Percentiles rank a stretch among this genome's conserved stretches.
Evolutionary conservation across 2,329 filamentous ascomycete species (phyloP).

Genomic region (Parasarocladium wereldwijsianum): DNA sequence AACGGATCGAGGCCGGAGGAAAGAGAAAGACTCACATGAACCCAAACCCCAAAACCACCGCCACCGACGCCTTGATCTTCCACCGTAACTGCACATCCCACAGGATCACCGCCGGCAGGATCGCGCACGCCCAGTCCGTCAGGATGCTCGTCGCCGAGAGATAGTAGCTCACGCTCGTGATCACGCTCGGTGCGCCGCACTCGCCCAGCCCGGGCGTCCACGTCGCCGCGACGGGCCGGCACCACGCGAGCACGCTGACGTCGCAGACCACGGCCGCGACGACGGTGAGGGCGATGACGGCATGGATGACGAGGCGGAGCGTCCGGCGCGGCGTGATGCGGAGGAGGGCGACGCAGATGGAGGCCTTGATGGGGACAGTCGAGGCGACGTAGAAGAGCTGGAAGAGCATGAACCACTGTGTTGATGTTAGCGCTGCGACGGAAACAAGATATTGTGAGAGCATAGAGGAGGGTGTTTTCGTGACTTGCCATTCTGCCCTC

Average conservation of each 20-base stretch:
- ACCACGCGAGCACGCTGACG: conserved; percentile 10
- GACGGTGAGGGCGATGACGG: conserved; percentile 6
- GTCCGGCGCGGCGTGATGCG: conserved; percentile 11
- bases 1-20: too few species aligned
- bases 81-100: conserved; percentile 13
- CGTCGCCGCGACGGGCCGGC: conserved; percentile 11
- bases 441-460: not conserved
- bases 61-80: conserved; percentile 10
- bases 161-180: conserved; percentile 11
- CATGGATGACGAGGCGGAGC: conserved; percentile 8
- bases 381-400: conserved; percentile 10
- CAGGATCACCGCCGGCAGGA: conserved; percentile 12
- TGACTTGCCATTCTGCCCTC: too few species aligned
- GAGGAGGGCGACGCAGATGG: conserved; percentile 14
- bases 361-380: conserved; percentile 12
- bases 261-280: conserved; percentile 10
- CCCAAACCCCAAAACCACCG: conserved; percentile 8
- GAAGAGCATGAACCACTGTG: conserved; percentile 9
- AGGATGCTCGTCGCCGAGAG: conserved; percentile 13
- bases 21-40: conserved; percentile 6
- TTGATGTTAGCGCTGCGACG: too few species aligned
- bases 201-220: conserved; percentile 9
- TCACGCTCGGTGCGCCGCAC: conserved; percentile 7
- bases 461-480: too few species aligned
- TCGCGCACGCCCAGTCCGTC: conserved; percentile 12